A percentile compares a stretch with the other conserved stretches of the same genome.
Conservation (phyloP, 768 basidiomycete species). For the Suillus spraguei region DNA sequence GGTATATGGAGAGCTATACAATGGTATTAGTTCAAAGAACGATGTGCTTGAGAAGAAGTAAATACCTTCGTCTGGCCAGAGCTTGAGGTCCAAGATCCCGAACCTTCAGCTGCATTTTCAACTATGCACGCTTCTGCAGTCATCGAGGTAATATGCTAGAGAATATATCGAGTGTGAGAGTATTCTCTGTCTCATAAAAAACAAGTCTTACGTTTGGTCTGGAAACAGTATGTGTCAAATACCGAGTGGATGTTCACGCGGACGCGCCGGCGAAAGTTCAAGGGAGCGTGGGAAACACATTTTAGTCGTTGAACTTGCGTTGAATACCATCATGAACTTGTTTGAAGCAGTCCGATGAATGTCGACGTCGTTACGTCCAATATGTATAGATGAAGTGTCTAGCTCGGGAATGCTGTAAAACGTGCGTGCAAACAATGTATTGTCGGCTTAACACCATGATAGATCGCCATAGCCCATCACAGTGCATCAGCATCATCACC, state of each 20-base stretch:
- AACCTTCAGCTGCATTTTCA: conserved; percentile 2
- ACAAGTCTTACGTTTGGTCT: not conserved
- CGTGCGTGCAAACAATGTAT: not conserved
- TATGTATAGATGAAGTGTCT: not conserved
- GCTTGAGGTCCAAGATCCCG: not conserved
- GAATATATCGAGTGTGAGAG: not conserved
- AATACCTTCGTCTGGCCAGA: not conserved
- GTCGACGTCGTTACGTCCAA: not conserved
- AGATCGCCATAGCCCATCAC: not conserved
- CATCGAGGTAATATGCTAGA: not conserved
- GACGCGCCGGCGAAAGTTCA: not conserved
- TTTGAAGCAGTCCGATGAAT: not conserved
- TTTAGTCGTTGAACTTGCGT: not conserved
- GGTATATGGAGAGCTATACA: conserved; percentile 82
- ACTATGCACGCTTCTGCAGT: not conserved
- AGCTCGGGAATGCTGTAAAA: not conserved
- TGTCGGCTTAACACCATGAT: not conserved
- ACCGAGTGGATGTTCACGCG: not conserved
- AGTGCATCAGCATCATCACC: too few relatives aligned
- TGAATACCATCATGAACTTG: not conserved
- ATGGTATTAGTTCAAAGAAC: not conserved
- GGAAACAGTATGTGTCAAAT: not conserved
- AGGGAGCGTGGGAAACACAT: not conserved
- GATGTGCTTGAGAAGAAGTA: not conserved
- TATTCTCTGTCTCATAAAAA: not conserved